A percentile compares a stretch with the other conserved stretches of the same genome.
Evolutionary conservation across 495 filamentous ascomycete genomes (phyloP).

Genomic region (Podospora fimiseda): DNA sequence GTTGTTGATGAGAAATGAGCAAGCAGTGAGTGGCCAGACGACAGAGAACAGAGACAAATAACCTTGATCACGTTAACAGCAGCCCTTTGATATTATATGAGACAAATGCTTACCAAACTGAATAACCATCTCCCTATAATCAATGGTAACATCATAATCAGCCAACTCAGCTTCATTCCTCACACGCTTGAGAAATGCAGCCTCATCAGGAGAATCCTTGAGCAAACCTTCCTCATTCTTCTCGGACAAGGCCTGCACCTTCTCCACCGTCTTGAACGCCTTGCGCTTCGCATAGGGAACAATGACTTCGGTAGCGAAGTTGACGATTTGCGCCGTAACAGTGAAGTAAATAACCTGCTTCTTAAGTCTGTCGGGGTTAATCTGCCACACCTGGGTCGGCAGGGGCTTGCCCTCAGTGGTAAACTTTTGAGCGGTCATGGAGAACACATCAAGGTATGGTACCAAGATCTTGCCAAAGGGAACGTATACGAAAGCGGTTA

Average conservation of each 20-base stretch:
- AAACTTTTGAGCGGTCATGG: conserved; percentile 66
- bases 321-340: conserved; percentile 89
- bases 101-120: conserved; percentile 51
- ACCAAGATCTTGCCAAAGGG: conserved; percentile 85
- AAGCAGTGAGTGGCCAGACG: conserved; percentile 81
- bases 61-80: conserved; percentile 41
- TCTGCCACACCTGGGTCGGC: conserved; percentile 61
- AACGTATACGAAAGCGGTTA: conserved; percentile 95
- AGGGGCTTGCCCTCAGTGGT: conserved; percentile 65
- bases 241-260: conserved; percentile 54
- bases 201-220: conserved; percentile 66
- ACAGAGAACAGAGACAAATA: conserved; percentile 93
- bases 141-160: conserved; percentile 79
- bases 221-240: conserved; percentile 32
- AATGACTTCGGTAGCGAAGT: conserved; percentile 76
- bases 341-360: conserved; percentile 98
- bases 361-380: conserved; percentile 76
- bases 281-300: conserved; percentile 78
- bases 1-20: conserved; percentile 91
- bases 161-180: conserved; percentile 81
- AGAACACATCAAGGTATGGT: conserved; percentile 84
- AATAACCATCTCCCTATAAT: conserved; percentile 91
- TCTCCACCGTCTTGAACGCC: conserved; percentile 65
- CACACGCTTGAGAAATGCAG: conserved; percentile 69
- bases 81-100: not conserved